Conservation (phyloP, 805 yeast genomes). For the Myxozyma nipponensis region DNA sequence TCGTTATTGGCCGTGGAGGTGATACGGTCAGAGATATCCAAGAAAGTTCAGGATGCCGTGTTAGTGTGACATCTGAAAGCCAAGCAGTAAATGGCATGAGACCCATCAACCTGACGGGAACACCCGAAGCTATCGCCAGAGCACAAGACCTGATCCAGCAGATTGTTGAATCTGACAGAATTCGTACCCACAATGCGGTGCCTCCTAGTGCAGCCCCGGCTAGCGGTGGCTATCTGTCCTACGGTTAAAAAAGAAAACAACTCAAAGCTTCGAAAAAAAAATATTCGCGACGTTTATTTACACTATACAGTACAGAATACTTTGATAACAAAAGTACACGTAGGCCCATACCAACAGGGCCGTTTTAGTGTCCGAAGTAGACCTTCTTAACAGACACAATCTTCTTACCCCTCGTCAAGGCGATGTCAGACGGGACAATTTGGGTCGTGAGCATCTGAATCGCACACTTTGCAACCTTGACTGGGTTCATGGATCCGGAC, state of each 20-base stretch:
- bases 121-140: constrained; percentile 3
- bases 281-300: neutral
- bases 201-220: neutral
- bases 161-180: constrained; percentile 8
- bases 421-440: constrained; percentile 78
- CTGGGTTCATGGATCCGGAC: constrained; percentile 77
- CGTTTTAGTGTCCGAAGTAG: constrained; percentile 47
- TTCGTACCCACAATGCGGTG: neutral
- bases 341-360: neutral
- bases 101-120: constrained; percentile 9
- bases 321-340: neutral
- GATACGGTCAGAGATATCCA: constrained; percentile 19
- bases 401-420: constrained; percentile 90
- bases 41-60: constrained; percentile 10
- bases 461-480: constrained; percentile 90
- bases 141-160: constrained; percentile 8
- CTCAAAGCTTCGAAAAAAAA: neutral
- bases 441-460: constrained; percentile 81
- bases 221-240: neutral
- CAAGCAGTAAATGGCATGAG: constrained; percentile 9
- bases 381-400: constrained; percentile 87
- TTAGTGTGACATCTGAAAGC: constrained; percentile 11
- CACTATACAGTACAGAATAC: neutral
- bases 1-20: constrained; percentile 19
- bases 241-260: neutral